A percentile compares a stretch with the other conserved stretches of the same genome.
These are phyloP conservation scores for Salix udensis DNA, from an alignment of 345 rosid species.

Conservation along the genomic window DNA sequence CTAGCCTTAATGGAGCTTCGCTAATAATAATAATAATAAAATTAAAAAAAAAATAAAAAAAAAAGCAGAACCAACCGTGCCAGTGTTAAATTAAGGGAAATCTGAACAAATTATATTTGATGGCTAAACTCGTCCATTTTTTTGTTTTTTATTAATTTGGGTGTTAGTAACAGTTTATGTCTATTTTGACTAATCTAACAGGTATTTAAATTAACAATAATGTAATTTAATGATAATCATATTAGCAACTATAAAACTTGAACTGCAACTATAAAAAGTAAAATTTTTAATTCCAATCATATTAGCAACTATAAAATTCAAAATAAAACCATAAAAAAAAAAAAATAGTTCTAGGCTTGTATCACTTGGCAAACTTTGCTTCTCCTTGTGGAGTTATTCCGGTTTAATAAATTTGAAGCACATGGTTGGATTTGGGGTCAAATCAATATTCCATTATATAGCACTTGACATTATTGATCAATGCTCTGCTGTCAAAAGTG, in stretches of 20 bases:
- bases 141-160: too few species aligned
- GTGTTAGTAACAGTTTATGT: rapidly evolving
- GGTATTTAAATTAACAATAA: too few species aligned
- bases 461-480: background rate
- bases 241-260: rapidly evolving
- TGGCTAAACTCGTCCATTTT: background rate
- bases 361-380: too few species aligned
- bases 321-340: too few species aligned
- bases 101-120: background rate
- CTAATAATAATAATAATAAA: background rate
- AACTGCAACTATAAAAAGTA: too few species aligned
- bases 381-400: too few species aligned
- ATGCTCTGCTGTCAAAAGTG: background rate
- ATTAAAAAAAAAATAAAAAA: background rate
- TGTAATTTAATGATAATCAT: too few species aligned
- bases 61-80: background rate
- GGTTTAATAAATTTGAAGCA: background rate
- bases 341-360: too few species aligned
- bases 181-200: rapidly evolving
- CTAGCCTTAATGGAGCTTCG: background rate
- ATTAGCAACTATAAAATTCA: too few species aligned
- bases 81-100: background rate
- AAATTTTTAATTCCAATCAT: too few species aligned
- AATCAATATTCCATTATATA: background rate
- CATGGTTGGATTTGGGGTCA: background rate